Evolutionary conservation across 129 eudicot species (phyloP).

Genomic region (Pseudognaphalium luteoalbum): DNA sequence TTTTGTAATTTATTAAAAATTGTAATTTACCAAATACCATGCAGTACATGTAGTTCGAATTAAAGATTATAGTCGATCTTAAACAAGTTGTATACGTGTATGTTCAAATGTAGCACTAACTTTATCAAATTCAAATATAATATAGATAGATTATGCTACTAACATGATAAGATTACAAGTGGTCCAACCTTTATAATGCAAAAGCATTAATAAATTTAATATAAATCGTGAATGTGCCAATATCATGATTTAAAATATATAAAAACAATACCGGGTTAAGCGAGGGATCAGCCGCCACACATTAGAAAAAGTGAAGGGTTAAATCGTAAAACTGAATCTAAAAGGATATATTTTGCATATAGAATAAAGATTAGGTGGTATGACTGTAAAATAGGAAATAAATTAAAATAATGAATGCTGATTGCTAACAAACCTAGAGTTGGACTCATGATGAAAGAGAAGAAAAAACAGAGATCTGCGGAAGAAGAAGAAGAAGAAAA

Average conservation of each 20-base stretch:
- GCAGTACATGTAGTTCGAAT: no score
- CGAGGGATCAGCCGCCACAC: conserved; percentile 10
- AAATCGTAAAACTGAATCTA: not conserved
- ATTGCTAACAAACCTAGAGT: conserved; percentile 36
- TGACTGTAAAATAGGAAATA: conserved; percentile 26
- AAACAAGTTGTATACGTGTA: no score
- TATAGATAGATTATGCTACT: no score
- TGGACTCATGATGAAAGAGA: conserved; percentile 34
- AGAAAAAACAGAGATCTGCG: conserved; percentile 30
- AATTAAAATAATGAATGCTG: conserved; percentile 25
- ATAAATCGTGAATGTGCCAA: not conserved
- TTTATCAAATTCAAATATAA: no score
- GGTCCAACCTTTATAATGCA: not conserved
- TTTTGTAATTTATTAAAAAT: no score
- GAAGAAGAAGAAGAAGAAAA: conserved; percentile 10
- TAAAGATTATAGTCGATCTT: no score
- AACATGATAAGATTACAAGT: not conserved
- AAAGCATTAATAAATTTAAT: no score
- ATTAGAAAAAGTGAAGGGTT: not conserved
- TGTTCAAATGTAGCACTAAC: no score
- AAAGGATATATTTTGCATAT: not conserved
- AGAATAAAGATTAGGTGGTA: not conserved
- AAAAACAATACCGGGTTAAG: not conserved
- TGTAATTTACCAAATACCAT: no score
- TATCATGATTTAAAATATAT: not conserved